Percentiles rank a stretch among this genome's conserved stretches.
Conservation (phyloP, 345 rosid genomes). For the Passiflora organensis region DNA sequence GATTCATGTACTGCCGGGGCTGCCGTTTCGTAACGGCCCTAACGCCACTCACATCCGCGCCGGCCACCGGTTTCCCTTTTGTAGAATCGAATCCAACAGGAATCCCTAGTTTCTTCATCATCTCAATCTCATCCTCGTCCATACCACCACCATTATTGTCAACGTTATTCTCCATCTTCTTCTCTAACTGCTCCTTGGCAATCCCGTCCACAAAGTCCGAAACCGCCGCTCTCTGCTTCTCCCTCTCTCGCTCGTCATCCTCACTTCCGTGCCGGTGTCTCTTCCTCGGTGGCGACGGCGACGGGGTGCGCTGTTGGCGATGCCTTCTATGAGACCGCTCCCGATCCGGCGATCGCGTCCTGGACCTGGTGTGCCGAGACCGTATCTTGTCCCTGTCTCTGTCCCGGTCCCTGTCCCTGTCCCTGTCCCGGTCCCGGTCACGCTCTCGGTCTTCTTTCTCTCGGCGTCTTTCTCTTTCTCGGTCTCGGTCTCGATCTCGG, state of each 20-base stretch:
- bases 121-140: constrained; percentile 59
- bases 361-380: constrained; percentile 21
- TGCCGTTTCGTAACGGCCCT: constrained; percentile 74
- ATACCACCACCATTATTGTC: constrained; percentile 14
- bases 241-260: constrained; percentile 32
- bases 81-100: constrained; percentile 89
- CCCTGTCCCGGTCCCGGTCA: too few species aligned
- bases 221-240: constrained; percentile 35
- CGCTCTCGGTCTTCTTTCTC: too few species aligned
- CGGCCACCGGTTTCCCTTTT: constrained; percentile 82
- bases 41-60: constrained; percentile 81
- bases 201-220: constrained; percentile 61
- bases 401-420: too few species aligned
- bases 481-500: too few species aligned
- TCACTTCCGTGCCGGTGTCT: constrained; percentile 45
- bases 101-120: constrained; percentile 93
- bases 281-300: constrained; percentile 54
- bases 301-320: constrained; percentile 53
- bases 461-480: too few species aligned
- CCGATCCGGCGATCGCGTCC: constrained; percentile 52
- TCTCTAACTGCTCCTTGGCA: constrained; percentile 46
- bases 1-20: constrained; percentile 93
- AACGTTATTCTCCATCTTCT: constrained; percentile 19
- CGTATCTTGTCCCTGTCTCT: too few species aligned
- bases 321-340: constrained; percentile 38